These are phyloP conservation scores for Wallacemonas rigidus DNA, from an alignment of 208 protist genomes.

Conservation along the genomic window DNA sequence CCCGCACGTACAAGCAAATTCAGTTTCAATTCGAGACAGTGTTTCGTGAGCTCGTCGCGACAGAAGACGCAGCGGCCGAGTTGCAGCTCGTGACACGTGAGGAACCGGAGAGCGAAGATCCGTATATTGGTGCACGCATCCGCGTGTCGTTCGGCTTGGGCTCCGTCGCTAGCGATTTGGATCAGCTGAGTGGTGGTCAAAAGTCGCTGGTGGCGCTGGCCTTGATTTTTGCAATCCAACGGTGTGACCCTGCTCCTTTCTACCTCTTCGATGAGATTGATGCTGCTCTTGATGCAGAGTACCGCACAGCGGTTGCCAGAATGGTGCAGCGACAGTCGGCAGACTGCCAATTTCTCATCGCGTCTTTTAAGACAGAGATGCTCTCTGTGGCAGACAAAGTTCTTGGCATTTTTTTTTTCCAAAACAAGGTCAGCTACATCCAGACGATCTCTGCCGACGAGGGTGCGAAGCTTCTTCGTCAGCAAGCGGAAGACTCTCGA, in stretches of 20 bases:
- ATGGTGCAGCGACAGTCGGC: conserved; percentile 93
- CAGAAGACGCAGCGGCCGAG: conserved; percentile 84
- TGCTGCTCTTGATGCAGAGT: conserved; percentile 96
- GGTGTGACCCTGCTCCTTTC: conserved; percentile 98
- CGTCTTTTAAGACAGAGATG: conserved; percentile 98
- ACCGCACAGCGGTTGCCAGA: conserved; percentile 90
- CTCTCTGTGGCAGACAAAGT: conserved; percentile 92
- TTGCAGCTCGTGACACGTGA: conserved; percentile 69
- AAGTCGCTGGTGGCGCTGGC: conserved; percentile 98
- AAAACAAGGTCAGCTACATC: conserved; percentile 95
- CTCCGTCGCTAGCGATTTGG: conserved; percentile 76
- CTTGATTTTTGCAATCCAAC: conserved; percentile 99
- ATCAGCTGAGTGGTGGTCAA: conserved; percentile 97
- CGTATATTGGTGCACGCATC: conserved; percentile 93
- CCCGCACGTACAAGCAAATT: conserved; percentile 97
- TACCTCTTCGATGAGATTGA: conserved; percentile 99
- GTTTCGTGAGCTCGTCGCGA: conserved; percentile 95
- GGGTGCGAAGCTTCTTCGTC: conserved; percentile 36
- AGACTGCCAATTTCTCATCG: conserved; percentile 97
- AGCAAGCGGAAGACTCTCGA: conserved; percentile 70
- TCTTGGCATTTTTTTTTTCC: conserved; percentile 95
- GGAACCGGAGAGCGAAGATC: conserved; percentile 41
- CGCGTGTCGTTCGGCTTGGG: conserved; percentile 90
- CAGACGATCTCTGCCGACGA: conserved; percentile 80
- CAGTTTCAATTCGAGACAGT: conserved; percentile 97